Evolutionary conservation across 1,139 yeast genomes (phyloP), one percentile per base, ranked within the genome.

Genomic region (Candida anutae): DNA sequence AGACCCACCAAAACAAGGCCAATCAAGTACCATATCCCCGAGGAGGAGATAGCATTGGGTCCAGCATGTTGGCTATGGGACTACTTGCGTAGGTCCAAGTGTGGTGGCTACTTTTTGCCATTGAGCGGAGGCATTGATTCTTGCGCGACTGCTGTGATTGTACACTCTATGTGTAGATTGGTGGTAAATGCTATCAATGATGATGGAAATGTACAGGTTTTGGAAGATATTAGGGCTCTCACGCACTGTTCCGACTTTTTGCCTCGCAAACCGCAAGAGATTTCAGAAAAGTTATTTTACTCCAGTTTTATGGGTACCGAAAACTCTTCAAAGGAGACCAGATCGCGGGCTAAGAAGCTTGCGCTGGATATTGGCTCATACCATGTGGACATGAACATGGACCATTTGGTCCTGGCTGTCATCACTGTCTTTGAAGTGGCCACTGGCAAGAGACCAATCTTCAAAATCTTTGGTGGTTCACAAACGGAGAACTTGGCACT

Each of bases 21-120:
- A 4, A 66, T 80, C 23, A 64, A 62, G 26, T 81, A 81, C 45
- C 94, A 83, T 53, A 49, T 63, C 3, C 95, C 97, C 2, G 94
- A 87, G 46, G 96, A 90, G 53, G 99, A 90, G 54, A 88, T 90
- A 37, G 97, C 98, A 0, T 62, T 83, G 28, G 98, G 98, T 0
- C 99, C 98, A 1, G 98, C 99, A 0, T 90, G 98, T 52, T 90
- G 99, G 99, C 56, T 90, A 38, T 90, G 99, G 99, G 99, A 90
- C 52, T 90, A 90, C 48, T 66, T 90, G 37, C 70, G 99, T 49
- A 73, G 98, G 40, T 84, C 94, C 38, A 74, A 74, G 40, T 81
- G 90, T 33, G 87, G 88, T 1, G 99, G 99, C 0, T 90, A 69
- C 50, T 93, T 90, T 55, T 63, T 90, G 27, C 97, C 99, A 0